phyloP scores from a whole-genome alignment of 2,329 filamentous ascomycete genomes.

The Colletotrichum eremochloae region DNA sequence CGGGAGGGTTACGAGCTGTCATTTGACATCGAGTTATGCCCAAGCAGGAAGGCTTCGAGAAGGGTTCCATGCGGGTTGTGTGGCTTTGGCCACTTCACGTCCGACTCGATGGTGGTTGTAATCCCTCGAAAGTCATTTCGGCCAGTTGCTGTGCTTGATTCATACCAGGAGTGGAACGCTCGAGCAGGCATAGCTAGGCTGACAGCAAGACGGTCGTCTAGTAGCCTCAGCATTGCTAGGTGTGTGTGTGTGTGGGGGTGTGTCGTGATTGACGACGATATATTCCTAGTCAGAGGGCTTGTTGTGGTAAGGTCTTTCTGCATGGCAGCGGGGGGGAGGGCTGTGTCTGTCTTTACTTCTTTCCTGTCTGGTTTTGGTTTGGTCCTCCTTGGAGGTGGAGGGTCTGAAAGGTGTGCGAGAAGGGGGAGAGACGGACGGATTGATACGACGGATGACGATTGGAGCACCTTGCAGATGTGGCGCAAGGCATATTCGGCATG shows the following conservation, averaged over 20 bases:
- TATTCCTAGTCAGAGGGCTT: slow-evolving; percentile 1
- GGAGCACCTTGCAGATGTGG: slow-evolving; percentile 37
- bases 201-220: slow-evolving; percentile 5
- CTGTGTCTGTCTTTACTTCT: slow-evolving; percentile 18
- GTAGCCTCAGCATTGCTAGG: slow-evolving; percentile 5
- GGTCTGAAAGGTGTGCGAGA: not conserved
- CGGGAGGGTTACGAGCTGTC: slow-evolving; percentile 12
- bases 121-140: not conserved
- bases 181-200: slow-evolving; percentile 10
- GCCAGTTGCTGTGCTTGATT: slow-evolving; percentile 3
- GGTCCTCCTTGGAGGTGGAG: slow-evolving; percentile 1
- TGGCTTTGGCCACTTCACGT: slow-evolving; percentile 37
- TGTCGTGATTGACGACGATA: slow-evolving; percentile 10
- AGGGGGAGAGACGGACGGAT: slow-evolving; percentile 12
- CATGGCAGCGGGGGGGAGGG: slow-evolving; percentile 27
- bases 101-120: slow-evolving; percentile 23
- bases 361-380: slow-evolving; percentile 6
- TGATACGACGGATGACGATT: slow-evolving; percentile 27
- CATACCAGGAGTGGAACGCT: not conserved
- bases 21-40: slow-evolving; percentile 22
- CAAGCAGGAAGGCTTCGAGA: slow-evolving; percentile 38
- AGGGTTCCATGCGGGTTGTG: slow-evolving; percentile 32
- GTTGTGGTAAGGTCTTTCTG: slow-evolving; percentile 25
- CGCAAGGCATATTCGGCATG: slow-evolving; percentile 38
- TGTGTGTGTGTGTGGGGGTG: slow-evolving; percentile 5